Conservation (phyloP, 2,329 filamentous ascomycete genomes). For the Pseudogymnoascus sp. region DNA sequence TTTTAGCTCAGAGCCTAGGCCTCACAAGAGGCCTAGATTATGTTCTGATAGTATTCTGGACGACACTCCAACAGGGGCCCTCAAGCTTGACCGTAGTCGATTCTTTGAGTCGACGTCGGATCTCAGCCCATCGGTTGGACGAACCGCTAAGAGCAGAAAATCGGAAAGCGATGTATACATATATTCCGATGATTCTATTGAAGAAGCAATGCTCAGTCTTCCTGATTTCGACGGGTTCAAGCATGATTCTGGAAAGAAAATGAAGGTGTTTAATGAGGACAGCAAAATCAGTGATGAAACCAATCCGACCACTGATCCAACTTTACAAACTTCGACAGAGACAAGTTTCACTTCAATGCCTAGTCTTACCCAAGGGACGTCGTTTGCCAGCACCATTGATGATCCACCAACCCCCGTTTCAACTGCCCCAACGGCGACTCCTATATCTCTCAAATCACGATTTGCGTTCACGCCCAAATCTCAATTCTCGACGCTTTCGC, state of each 20-base stretch:
- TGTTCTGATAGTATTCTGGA: constrained; percentile 37
- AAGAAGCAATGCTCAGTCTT: constrained; percentile 40
- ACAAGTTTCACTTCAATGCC: constrained; percentile 15
- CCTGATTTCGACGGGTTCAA: constrained; percentile 28
- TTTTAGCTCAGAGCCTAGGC: constrained; percentile 35
- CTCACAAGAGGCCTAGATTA: constrained; percentile 41
- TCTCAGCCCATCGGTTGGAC: constrained; percentile 33
- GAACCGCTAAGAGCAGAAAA: constrained; percentile 27
- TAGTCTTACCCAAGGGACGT: constrained; percentile 19
- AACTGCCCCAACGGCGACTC: background rate
- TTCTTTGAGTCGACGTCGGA: constrained; percentile 36
- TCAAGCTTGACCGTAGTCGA: constrained; percentile 34
- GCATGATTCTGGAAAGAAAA: constrained; percentile 11
- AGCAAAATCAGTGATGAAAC: background rate
- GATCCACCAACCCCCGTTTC: constrained; percentile 21
- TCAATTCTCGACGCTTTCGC: constrained; percentile 15
- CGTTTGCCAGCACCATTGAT: constrained; percentile 20
- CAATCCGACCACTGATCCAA: background rate
- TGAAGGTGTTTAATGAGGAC: background rate
- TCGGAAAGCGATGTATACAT: constrained; percentile 38
- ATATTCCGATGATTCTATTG: constrained; percentile 44
- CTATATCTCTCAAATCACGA: background rate
- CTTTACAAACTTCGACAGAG: background rate
- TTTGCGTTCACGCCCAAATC: background rate
- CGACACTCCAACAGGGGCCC: constrained; percentile 26